Base-by-base conservation (phyloP, 2,329 filamentous ascomycete species). In the Hansfordia pulvinata region DNA sequence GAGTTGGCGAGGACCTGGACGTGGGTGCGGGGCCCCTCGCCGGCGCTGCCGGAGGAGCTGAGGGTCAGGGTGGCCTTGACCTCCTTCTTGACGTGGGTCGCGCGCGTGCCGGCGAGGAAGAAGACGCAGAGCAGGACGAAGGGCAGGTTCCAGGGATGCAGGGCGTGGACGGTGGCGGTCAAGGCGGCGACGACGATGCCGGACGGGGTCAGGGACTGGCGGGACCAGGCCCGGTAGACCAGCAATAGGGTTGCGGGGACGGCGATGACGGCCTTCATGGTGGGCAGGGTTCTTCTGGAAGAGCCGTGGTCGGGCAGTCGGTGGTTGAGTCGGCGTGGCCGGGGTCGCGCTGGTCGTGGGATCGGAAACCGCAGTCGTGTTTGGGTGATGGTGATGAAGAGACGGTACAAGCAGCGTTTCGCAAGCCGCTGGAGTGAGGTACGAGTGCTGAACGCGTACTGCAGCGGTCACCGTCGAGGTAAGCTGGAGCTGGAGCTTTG, bases 111-210 rank as follows among this genome's bases (percentile, higher is more conserved):
- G 4, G 79, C 73, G 3, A 93, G 58, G 53, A 93, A 96, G 59
- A 96, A 96, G 19, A 85, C 69, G 26, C 69, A 68, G 2, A 96
- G 64, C 8, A 94, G 64, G 16, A 69, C 69, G 54, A 94, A 92
- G n/a, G 84, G 86, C n/a, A 86, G 60, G 33, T 81, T 82, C 77
- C 84, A 94, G 4, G 88, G 88, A 52, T 96, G 86, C n/a, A 86
- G 56, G 10, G 85, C 84, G 50, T 98, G 90, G 8, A 79, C 70
- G 23, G 68, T 50, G 4, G 84, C 86, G 4, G 86, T 93, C 22
- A 78, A 42, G 5, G 64, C 60, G 4, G 88, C 88, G 9, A 70
- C 68, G 19, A 77, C 39, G 39, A 93, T 70, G 33, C 86, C 88
- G 6, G 64, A 56, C 0, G 77, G 70, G 1, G 88, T 96, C 20